Evolutionary conservation across 495 filamentous ascomycete species (phyloP).

Genomic region (Penicillium flavigenum): DNA sequence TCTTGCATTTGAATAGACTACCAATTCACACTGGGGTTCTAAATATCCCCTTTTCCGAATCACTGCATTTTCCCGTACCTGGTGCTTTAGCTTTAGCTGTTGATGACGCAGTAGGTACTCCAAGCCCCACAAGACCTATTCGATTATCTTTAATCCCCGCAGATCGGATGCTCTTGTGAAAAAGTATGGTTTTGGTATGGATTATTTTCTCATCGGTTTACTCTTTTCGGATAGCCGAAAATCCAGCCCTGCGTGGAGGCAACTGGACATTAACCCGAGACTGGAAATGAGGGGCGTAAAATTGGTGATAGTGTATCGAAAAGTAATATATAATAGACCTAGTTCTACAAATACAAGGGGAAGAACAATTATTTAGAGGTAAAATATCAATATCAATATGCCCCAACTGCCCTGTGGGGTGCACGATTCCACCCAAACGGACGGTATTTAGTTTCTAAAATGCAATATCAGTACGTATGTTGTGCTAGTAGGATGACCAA

Average conservation of each 20-base stretch:
- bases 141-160: not conserved
- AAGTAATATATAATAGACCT: not conserved
- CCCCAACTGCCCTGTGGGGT: not conserved
- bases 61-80: not conserved
- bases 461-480: not conserved
- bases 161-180: not conserved
- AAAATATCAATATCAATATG: not conserved
- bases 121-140: not conserved
- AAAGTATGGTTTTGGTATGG: not conserved
- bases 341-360: not conserved
- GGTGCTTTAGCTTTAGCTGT: not conserved
- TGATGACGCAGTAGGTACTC: conserved; percentile 2
- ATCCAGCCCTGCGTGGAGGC: not conserved
- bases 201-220: conserved; percentile 8
- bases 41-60: not conserved
- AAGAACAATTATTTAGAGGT: not conserved
- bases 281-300: conserved; percentile 13
- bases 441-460: conserved; percentile 8
- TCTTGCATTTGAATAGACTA: conserved; percentile 28
- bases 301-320: not conserved
- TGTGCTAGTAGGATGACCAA: not conserved
- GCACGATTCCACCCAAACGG: conserved; percentile 3
- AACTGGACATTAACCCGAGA: conserved; percentile 9
- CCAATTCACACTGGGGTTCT: conserved; percentile 20
- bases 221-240: conserved; percentile 10